Evolutionary conservation across 106 monocot species (phyloP).

Genomic region (Dioscorea alata): DNA sequence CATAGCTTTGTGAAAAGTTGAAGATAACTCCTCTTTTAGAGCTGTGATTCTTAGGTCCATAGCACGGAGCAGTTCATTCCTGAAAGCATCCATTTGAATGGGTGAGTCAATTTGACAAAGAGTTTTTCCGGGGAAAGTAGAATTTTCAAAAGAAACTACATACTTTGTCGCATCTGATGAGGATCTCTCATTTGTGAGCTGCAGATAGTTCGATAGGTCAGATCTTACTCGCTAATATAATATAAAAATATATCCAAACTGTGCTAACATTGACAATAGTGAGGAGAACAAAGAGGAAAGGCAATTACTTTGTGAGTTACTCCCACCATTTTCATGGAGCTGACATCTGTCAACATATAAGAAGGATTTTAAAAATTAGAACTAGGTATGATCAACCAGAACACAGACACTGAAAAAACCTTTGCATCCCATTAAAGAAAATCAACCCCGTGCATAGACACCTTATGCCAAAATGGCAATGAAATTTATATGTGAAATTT

Average conservation of each 20-base stretch:
- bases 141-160: conserved; percentile 4
- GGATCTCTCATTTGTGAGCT: conserved; percentile 45
- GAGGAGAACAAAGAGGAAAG: conserved; percentile 1
- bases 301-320: conserved; percentile 48
- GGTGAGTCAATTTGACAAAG: conserved; percentile 11
- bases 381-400: no score
- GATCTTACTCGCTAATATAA: background rate
- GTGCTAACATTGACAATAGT: no score
- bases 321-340: conserved; percentile 24
- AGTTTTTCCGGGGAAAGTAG: background rate
- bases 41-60: conserved; percentile 57
- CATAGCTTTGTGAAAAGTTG: conserved; percentile 40
- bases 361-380: no score
- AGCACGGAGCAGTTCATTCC: conserved; percentile 78
- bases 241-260: no score
- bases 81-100: conserved; percentile 17
- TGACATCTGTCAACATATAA: conserved; percentile 30
- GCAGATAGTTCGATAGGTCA: conserved; percentile 11
- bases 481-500: no score
- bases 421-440: no score
- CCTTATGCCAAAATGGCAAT: no score
- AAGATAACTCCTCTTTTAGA: conserved; percentile 59
- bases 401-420: no score
- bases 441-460: no score
- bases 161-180: conserved; percentile 88